Percentiles rank a stretch among this genome's conserved stretches.
These are phyloP conservation scores for Pseudozyma sp. DNA, from an alignment of 1,284 basidiomycete genomes.

Conservation along the genomic window DNA sequence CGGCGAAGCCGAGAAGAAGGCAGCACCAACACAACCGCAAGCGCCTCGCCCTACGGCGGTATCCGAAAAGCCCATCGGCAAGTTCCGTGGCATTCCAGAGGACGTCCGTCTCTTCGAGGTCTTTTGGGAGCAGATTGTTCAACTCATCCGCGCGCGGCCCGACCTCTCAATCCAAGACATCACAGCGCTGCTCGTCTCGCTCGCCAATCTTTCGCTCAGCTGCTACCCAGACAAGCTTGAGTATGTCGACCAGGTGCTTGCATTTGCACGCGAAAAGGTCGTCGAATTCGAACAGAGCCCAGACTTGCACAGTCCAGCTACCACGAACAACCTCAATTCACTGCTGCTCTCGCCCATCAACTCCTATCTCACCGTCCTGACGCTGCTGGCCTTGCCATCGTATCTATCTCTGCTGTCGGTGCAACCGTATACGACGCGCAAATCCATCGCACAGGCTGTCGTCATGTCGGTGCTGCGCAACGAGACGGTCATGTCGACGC, in stretches of 20 bases:
- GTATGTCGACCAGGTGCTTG: constrained; percentile 67
- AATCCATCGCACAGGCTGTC: constrained; percentile 65
- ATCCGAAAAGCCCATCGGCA: constrained; percentile 46
- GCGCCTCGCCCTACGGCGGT: constrained; percentile 19
- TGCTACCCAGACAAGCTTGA: constrained; percentile 68
- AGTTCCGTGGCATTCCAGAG: constrained; percentile 67
- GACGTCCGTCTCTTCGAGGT: constrained; percentile 67
- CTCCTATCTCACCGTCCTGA: constrained; percentile 62
- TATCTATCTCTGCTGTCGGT: constrained; percentile 58
- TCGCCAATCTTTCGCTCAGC: constrained; percentile 64
- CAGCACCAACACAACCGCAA: constrained; percentile 18
- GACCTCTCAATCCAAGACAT: constrained; percentile 67
- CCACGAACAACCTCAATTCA: constrained; percentile 58
- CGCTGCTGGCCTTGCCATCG: constrained; percentile 63
- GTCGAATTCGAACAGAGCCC: constrained; percentile 56
- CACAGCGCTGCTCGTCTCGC: constrained; percentile 64
- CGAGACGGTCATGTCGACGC: constrained; percentile 64
- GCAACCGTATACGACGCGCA: constrained; percentile 63
- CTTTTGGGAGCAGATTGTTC: constrained; percentile 68
- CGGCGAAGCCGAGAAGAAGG: constrained; percentile 34
- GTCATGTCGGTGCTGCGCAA: constrained; percentile 64
- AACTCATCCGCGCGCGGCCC: constrained; percentile 66
- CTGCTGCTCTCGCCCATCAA: constrained; percentile 65
- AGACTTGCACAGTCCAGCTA: constrained; percentile 55
- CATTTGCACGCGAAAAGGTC: constrained; percentile 63